A percentile compares a stretch with the other conserved stretches of the same genome.
These are phyloP conservation scores for Populus hybrid DNA, from an alignment of 441 rosid genomes.

Conservation along the genomic window DNA sequence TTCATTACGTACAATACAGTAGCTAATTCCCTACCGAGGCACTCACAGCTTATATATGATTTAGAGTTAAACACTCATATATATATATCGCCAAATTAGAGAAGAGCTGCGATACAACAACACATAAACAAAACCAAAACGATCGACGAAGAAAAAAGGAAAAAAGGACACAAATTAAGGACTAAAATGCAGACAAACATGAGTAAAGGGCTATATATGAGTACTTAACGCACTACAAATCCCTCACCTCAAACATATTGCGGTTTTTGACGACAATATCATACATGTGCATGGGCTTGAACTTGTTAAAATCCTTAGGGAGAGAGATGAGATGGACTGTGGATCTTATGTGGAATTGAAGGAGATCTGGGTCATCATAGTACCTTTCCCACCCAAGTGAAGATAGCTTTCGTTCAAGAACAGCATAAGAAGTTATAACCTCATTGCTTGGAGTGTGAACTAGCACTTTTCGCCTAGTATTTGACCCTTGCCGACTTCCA, in stretches of 20 bases:
- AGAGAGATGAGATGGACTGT: slow-evolving; percentile 70
- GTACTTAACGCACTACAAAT: slow-evolving; percentile 24
- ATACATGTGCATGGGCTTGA: slow-evolving; percentile 73
- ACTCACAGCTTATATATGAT: not conserved
- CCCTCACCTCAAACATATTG: slow-evolving; percentile 69
- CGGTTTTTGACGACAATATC: slow-evolving; percentile 82
- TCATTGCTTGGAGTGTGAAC: slow-evolving; percentile 58
- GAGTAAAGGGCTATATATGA: not conserved
- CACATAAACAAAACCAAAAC: not conserved
- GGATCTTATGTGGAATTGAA: slow-evolving; percentile 70
- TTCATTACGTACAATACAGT: not conserved
- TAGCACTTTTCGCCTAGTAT: slow-evolving; percentile 43
- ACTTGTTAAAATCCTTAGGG: slow-evolving; percentile 62
- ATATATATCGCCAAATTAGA: no score
- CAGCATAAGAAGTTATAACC: slow-evolving; percentile 51
- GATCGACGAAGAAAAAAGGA: not conserved
- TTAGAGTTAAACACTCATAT: not conserved
- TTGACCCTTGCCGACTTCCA: slow-evolving; percentile 24
- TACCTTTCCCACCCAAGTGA: slow-evolving; percentile 83
- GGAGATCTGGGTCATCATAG: slow-evolving; percentile 55
- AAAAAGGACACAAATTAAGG: not conserved
- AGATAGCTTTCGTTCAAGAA: slow-evolving; percentile 52
- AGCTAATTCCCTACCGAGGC: not conserved
- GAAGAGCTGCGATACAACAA: no score
- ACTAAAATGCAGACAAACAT: not conserved